Percentiles rank a stretch among this genome's conserved stretches.
These are phyloP conservation scores for Aspergillus proliferans DNA, from an alignment of 2,329 filamentous ascomycete species.

Conservation along the genomic window DNA sequence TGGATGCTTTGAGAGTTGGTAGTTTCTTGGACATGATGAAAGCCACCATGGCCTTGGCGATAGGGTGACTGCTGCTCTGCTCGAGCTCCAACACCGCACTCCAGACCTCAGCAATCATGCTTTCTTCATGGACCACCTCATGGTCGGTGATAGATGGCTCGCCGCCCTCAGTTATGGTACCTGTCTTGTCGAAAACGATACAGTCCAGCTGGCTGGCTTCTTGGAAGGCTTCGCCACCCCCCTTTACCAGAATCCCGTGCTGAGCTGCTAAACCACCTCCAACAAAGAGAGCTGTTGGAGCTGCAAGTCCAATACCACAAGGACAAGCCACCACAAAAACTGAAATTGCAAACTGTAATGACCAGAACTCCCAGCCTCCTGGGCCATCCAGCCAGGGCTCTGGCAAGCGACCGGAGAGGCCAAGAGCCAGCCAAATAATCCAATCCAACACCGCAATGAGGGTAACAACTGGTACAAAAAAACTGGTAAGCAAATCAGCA, in stretches of 20 bases:
- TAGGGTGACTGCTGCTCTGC: slow-evolving; percentile 54
- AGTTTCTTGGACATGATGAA: slow-evolving; percentile 40
- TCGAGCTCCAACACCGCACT: slow-evolving; percentile 48
- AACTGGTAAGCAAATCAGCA: slow-evolving; percentile 43
- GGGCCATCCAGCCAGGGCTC: slow-evolving; percentile 47
- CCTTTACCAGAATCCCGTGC: slow-evolving; percentile 74
- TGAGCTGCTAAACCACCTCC: slow-evolving; percentile 73
- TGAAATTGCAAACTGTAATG: slow-evolving; percentile 64
- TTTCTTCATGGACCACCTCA: slow-evolving; percentile 32
- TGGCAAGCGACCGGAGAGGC: slow-evolving; percentile 37
- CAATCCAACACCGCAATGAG: slow-evolving; percentile 43
- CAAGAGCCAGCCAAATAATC: slow-evolving; percentile 43
- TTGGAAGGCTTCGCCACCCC: slow-evolving; percentile 78
- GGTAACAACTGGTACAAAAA: slow-evolving; percentile 46
- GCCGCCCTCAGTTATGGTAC: slow-evolving; percentile 67
- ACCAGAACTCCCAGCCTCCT: slow-evolving; percentile 48
- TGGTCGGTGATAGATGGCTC: slow-evolving; percentile 52
- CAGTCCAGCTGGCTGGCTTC: slow-evolving; percentile 72
- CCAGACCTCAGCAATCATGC: slow-evolving; percentile 38
- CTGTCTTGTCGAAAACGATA: slow-evolving; percentile 85
- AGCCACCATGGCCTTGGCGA: slow-evolving; percentile 49
- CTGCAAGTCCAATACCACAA: slow-evolving; percentile 76
- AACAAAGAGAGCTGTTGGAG: slow-evolving; percentile 79
- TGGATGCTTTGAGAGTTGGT: slow-evolving; percentile 21
- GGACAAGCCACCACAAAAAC: slow-evolving; percentile 85